These are phyloP conservation scores for Croton laevigatus DNA, from an alignment of 441 rosid species.

Conservation along the genomic window DNA sequence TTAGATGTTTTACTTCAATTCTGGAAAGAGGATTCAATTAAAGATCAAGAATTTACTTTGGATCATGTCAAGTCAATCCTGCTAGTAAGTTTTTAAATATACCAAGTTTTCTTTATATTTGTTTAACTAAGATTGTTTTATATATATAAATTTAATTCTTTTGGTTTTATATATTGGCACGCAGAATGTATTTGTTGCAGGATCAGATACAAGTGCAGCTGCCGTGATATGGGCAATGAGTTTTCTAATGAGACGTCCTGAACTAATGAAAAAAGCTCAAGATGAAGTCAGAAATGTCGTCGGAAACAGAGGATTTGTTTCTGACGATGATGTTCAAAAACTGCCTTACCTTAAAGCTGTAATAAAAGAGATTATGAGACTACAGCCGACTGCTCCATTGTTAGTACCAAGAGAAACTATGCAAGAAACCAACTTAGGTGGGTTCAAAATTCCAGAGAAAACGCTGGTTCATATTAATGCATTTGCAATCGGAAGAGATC, in stretches of 20 bases:
- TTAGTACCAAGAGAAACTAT: slow-evolving; percentile 35
- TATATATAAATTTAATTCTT: too few species aligned
- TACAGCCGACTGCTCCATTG: slow-evolving; percentile 42
- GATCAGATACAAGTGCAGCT: slow-evolving; percentile 34
- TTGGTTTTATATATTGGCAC: not conserved
- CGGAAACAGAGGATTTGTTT: slow-evolving; percentile 27
- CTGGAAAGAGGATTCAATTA: slow-evolving; percentile 5
- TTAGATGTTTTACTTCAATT: slow-evolving; percentile 27
- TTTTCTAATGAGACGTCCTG: slow-evolving; percentile 27
- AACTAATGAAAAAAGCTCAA: slow-evolving; percentile 26
- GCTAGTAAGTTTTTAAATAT: slow-evolving; percentile 12
- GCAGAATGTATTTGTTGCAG: slow-evolving; percentile 34
- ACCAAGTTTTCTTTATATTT: not conserved
- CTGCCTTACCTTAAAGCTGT: slow-evolving; percentile 34
- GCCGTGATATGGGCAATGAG: slow-evolving; percentile 38
- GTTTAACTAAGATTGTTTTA: not conserved
- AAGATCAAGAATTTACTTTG: slow-evolving; percentile 12
- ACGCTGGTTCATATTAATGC: slow-evolving; percentile 38
- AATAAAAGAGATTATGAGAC: slow-evolving; percentile 41
- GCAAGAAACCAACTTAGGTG: slow-evolving; percentile 24
- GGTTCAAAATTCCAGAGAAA: slow-evolving; percentile 30
- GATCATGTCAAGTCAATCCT: slow-evolving; percentile 32
- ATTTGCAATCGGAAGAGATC: slow-evolving; percentile 41
- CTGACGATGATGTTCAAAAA: slow-evolving; percentile 27
- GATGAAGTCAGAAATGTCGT: slow-evolving; percentile 19